A percentile compares a stretch with the other conserved stretches of the same genome.
These are phyloP conservation scores for Starmera stellimalicola DNA, from an alignment of 1,139 yeast genomes.

Conservation along the genomic window DNA sequence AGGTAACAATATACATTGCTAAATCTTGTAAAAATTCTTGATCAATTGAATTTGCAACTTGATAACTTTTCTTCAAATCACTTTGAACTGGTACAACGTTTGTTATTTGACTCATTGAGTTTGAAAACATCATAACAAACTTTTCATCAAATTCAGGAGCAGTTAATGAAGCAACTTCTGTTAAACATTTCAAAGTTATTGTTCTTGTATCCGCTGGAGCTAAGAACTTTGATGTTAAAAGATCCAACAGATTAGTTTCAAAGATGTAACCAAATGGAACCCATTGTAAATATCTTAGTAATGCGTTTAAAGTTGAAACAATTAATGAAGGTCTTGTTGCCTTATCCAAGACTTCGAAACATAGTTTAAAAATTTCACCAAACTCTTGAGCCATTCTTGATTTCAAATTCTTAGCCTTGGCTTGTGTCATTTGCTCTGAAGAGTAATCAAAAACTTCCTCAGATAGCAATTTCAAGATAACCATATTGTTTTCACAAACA, in stretches of 20 bases:
- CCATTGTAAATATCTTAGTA: slow-evolving; percentile 88
- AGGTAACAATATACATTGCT: slow-evolving; percentile 87
- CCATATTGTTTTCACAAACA: slow-evolving; percentile 97
- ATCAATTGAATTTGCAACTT: slow-evolving; percentile 68
- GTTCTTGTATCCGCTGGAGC: slow-evolving; percentile 77
- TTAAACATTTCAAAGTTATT: slow-evolving; percentile 79
- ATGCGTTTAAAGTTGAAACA: slow-evolving; percentile 74
- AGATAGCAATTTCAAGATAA: slow-evolving; percentile 74
- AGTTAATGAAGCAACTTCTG: slow-evolving; percentile 72
- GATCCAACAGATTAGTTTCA: slow-evolving; percentile 69
- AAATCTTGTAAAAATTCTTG: slow-evolving; percentile 94
- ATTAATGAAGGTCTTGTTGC: slow-evolving; percentile 76
- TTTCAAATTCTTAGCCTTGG: slow-evolving; percentile 78
- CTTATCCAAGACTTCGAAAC: slow-evolving; percentile 87
- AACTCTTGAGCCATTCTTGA: slow-evolving; percentile 83
- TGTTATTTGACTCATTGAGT: slow-evolving; percentile 63
- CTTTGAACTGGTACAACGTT: slow-evolving; percentile 67
- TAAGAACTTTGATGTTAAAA: slow-evolving; percentile 68
- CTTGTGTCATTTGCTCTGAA: slow-evolving; percentile 94
- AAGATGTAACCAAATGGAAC: slow-evolving; percentile 84
- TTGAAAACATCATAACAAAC: slow-evolving; percentile 62
- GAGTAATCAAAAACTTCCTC: slow-evolving; percentile 96
- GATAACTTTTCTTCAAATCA: slow-evolving; percentile 66
- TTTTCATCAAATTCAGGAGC: slow-evolving; percentile 58
- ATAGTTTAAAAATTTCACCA: slow-evolving; percentile 84